Percentiles rank a stretch among this genome's conserved stretches.
Evolutionary conservation across 2,329 filamentous ascomycete genomes (phyloP).

Genomic region (Aureobasidium sp.): DNA sequence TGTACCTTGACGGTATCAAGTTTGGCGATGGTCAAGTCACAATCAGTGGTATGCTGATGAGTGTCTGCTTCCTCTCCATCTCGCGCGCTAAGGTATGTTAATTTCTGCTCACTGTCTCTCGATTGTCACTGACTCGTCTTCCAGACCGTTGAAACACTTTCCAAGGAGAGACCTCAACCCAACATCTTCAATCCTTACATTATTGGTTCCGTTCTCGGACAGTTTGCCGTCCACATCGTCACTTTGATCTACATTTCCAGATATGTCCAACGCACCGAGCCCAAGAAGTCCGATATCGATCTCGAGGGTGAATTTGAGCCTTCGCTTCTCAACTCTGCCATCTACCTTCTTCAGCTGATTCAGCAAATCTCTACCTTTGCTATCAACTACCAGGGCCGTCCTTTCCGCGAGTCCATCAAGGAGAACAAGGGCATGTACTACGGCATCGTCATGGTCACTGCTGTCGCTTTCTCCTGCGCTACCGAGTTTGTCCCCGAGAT

Average conservation of each 20-base stretch:
- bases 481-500: slow-evolving; percentile 93
- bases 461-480: slow-evolving; percentile 85
- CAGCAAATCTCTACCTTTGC: slow-evolving; percentile 98
- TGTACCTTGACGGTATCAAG: slow-evolving; percentile 98
- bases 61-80: slow-evolving; percentile 96
- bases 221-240: slow-evolving; percentile 91
- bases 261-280: slow-evolving; percentile 76
- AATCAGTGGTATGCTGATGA: slow-evolving; percentile 99
- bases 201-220: slow-evolving; percentile 91
- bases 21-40: slow-evolving; percentile 98
- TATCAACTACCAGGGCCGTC: slow-evolving; percentile 97
- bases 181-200: slow-evolving; percentile 99
- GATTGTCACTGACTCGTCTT: slow-evolving; percentile 22
- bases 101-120: neutral
- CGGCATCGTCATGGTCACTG: slow-evolving; percentile 82
- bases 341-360: slow-evolving; percentile 95
- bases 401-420: slow-evolving; percentile 89
- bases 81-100: slow-evolving; percentile 71
- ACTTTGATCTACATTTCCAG: slow-evolving; percentile 91
- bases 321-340: slow-evolving; percentile 88
- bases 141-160: slow-evolving; percentile 80
- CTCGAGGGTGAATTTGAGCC: slow-evolving; percentile 92
- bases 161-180: slow-evolving; percentile 92
- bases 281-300: slow-evolving; percentile 61
- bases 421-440: slow-evolving; percentile 99